Conservation (phyloP, 176 grass and related monocot genomes). For the Ampelocalamus luodianensis region DNA sequence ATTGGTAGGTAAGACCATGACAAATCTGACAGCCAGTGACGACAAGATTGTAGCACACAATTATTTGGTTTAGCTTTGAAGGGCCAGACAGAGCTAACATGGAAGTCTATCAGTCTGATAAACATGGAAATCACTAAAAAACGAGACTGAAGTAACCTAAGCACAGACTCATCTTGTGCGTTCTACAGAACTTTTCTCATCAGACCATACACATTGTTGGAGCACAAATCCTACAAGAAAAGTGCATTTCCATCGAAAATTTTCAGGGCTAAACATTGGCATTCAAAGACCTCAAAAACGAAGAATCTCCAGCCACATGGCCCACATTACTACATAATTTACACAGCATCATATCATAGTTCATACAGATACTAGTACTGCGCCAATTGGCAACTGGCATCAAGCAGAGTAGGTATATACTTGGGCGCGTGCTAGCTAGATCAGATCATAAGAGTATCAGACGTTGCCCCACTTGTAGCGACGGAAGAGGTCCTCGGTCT, state of each 20-base stretch:
- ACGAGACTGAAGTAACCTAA: too few relatives aligned
- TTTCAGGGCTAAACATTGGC: neutral
- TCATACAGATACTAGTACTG: neutral
- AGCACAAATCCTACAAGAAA: neutral
- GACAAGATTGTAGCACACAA: neutral
- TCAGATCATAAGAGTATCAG: neutral
- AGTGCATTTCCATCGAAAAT: neutral
- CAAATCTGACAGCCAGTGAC: neutral
- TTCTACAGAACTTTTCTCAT: too few relatives aligned
- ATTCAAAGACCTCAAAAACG: neutral
- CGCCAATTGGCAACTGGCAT: neutral
- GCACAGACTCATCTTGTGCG: too few relatives aligned
- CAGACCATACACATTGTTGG: too few relatives aligned
- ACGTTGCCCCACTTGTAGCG: constrained; percentile 73
- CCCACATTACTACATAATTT: neutral
- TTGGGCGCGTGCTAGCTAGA: neutral
- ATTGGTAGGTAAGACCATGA: neutral
- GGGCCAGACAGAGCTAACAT: too few relatives aligned
- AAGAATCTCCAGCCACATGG: neutral
- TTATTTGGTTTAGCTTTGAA: neutral
- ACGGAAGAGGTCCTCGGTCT: constrained; percentile 88
- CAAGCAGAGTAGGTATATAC: neutral
- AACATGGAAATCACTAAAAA: too few relatives aligned
- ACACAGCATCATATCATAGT: neutral
- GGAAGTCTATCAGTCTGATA: too few relatives aligned